Percentiles rank a stretch among this genome's conserved stretches.
phyloP scores from a whole-genome alignment of 306 rosid genomes.

The Casuarina cunninghamiana region DNA sequence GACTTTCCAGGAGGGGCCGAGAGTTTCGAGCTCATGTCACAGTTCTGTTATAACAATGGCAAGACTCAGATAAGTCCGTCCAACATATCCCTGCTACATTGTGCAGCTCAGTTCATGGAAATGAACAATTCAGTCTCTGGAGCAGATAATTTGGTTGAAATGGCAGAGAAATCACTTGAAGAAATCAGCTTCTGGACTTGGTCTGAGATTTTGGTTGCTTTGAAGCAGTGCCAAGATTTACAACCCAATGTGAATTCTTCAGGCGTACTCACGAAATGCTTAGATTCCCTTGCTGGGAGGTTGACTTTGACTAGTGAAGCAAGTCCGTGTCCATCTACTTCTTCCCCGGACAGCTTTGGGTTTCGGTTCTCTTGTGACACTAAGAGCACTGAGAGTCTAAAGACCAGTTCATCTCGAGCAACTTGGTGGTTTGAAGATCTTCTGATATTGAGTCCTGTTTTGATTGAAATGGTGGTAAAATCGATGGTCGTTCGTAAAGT shows the following conservation, averaged over 20 bases:
- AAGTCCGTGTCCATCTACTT: constrained; percentile 80
- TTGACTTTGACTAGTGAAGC: constrained; percentile 55
- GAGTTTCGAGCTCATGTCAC: constrained; percentile 75
- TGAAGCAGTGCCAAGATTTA: constrained; percentile 66
- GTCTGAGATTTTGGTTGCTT: constrained; percentile 65
- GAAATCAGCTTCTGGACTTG: constrained; percentile 79
- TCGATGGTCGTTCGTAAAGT: constrained; percentile 58
- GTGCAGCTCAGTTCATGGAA: constrained; percentile 84
- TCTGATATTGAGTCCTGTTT: constrained; percentile 50
- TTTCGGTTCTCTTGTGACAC: constrained; percentile 83
- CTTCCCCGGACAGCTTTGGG: constrained; percentile 79
- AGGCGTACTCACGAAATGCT: constrained; percentile 51
- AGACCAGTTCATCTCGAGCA: constrained; percentile 53
- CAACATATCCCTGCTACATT: constrained; percentile 50
- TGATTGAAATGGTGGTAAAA: constrained; percentile 55
- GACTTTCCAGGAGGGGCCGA: constrained; percentile 96
- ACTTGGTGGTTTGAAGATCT: constrained; percentile 97
- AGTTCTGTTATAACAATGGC: constrained; percentile 76
- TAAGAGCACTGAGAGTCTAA: constrained; percentile 78
- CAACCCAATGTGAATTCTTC: constrained; percentile 34
- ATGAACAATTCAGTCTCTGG: constrained; percentile 58
- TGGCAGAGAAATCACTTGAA: constrained; percentile 57
- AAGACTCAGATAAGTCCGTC: constrained; percentile 53
- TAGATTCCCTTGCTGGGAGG: constrained; percentile 69
- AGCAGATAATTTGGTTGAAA: constrained; percentile 51